Conservation (phyloP, 306 rosid genomes). For the Datisca glomerata region DNA sequence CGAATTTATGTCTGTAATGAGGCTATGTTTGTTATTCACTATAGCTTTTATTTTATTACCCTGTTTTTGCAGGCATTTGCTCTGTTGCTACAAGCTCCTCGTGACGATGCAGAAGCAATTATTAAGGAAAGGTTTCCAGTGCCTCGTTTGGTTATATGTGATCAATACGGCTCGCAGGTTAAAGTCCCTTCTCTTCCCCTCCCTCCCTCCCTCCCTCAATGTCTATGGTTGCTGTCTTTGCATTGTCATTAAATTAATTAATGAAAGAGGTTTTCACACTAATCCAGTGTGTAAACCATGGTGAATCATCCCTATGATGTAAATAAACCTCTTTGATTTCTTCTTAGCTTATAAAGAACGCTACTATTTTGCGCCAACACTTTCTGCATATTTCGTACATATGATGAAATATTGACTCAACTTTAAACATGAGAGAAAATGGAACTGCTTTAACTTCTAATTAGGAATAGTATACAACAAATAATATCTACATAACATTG, state of each 20-base stretch:
- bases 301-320: neutral
- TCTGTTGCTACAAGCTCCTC: constrained; percentile 76
- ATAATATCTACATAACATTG: too few relatives aligned
- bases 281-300: neutral
- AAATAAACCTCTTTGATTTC: neutral
- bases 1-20: too few relatives aligned
- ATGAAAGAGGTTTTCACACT: neutral
- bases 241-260: neutral
- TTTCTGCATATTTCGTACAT: too few relatives aligned
- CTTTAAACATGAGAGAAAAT: too few relatives aligned
- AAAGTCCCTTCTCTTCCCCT: neutral
- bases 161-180: constrained; percentile 98
- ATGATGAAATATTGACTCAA: too few relatives aligned
- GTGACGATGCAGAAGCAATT: constrained; percentile 58
- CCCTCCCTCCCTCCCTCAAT: neutral
- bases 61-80: constrained; percentile 72
- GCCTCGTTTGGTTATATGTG: constrained; percentile 92
- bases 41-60: too few relatives aligned
- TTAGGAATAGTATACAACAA: too few relatives aligned
- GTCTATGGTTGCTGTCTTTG: too few relatives aligned
- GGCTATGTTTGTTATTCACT: too few relatives aligned
- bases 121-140: constrained; percentile 88
- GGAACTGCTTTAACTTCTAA: too few relatives aligned
- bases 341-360: too few relatives aligned
- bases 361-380: too few relatives aligned